Evolutionary conservation across 2,329 filamentous ascomycete genomes (phyloP).

Genomic region (Fusarium coicis): DNA sequence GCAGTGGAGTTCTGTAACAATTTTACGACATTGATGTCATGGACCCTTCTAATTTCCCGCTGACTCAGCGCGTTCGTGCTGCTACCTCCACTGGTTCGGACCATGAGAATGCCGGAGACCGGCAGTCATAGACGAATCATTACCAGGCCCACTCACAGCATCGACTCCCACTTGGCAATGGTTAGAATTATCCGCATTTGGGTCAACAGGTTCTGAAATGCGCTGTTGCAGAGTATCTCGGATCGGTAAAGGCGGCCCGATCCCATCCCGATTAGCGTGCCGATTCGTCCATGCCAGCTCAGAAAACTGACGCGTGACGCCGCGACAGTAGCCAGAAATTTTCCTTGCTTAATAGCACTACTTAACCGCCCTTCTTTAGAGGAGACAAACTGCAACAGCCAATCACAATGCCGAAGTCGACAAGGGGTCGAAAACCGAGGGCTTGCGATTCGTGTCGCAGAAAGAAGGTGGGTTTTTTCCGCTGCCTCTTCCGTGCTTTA

Average conservation of each 20-base stretch:
- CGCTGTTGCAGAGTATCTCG: not conserved
- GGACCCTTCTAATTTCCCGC: not conserved
- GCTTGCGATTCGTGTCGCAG: slow-evolving; percentile 12
- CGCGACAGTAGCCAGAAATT: not conserved
- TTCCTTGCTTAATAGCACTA: not conserved
- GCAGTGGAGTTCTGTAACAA: not conserved
- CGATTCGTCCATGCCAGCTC: not conserved
- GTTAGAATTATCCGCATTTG: too few species aligned
- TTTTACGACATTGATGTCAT: not conserved
- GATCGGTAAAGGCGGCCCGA: not conserved
- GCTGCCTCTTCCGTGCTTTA: not conserved
- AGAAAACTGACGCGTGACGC: not conserved
- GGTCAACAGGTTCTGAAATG: too few species aligned
- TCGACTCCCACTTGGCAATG: too few species aligned
- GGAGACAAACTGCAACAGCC: too few species aligned
- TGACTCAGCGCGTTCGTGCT: not conserved
- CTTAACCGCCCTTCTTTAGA: not conserved
- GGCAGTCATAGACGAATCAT: accelerated
- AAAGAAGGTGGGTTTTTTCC: not conserved
- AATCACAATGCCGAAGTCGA: not conserved
- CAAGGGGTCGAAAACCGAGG: not conserved
- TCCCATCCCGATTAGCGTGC: not conserved
- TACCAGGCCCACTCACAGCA: too few species aligned
- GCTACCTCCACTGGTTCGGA: not conserved
- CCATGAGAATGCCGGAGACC: too few species aligned